Evolutionary conservation across 306 rosid species (phyloP).

Genomic region (Rosa chinensis): DNA sequence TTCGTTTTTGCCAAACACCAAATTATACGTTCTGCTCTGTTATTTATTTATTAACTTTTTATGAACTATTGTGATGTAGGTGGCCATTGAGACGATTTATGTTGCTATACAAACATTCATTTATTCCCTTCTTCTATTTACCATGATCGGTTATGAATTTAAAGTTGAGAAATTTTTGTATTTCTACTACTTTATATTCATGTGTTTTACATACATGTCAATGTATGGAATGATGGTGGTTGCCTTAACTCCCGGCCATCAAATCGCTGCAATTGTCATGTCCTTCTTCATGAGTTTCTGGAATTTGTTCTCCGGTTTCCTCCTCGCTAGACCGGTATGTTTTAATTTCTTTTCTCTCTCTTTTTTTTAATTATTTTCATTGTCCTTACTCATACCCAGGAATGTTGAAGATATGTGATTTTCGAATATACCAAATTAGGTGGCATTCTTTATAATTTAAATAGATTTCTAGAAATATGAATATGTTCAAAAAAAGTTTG

Average conservation of each 20-base stretch:
- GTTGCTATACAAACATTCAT: constrained; percentile 41
- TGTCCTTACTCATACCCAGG: neutral
- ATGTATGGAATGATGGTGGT: constrained; percentile 67
- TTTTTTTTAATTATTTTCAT: neutral
- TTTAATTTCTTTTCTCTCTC: neutral
- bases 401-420: neutral
- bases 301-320: constrained; percentile 75
- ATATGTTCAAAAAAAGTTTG: neutral
- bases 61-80: constrained; percentile 35
- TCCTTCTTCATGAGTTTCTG: constrained; percentile 58
- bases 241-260: constrained; percentile 57
- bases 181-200: constrained; percentile 65
- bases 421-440: too few species aligned
- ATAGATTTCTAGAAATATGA: too few species aligned
- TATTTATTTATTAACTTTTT: neutral
- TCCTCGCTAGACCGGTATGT: constrained; percentile 59
- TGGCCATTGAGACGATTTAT: constrained; percentile 59
- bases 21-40: neutral
- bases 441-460: too few species aligned
- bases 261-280: constrained; percentile 56
- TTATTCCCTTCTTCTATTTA: constrained; percentile 41
- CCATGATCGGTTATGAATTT: constrained; percentile 59
- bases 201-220: constrained; percentile 59
- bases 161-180: constrained; percentile 43
- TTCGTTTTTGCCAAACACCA: neutral